Base-by-base conservation (phyloP, 2,329 filamentous ascomycete species). In the Monosporascus sp. region DNA sequence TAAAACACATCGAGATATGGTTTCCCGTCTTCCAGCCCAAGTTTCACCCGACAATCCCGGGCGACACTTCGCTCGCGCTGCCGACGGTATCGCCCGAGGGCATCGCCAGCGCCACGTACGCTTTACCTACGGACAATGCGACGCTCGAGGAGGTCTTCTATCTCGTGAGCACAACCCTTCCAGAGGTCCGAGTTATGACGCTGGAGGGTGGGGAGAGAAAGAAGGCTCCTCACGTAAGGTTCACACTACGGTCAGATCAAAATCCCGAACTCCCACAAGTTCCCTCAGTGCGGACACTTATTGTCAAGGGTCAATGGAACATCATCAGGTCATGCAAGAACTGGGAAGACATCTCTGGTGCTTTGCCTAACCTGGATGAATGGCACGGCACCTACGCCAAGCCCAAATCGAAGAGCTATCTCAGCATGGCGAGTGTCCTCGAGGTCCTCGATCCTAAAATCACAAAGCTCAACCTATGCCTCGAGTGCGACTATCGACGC, bases 231-330 rank as follows among this genome's bases (percentile, higher is more conserved):
- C 83, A 84, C 68, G 84, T 90, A 46, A 78, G 84, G 55, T 85
- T 84, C 63, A 62, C 59, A 37, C 52, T 64, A 54, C 58, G 5
- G 59, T 58, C 22, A 27, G 55, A 44, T 58, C 55, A 46, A 49
- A 51, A 17, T 46, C 64, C 22, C 64, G 70, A 58, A 61, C 66
- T 83, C 7, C 74, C 78, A 8, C 60, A 68, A 20, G 72, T 88
- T 3, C 67, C 73, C 3, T 79, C 80, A 3, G 78, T 90, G 35
- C 78, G 79, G 50, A 89, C 85, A 1, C 75, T 90, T 20, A 81
- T 90, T 44, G 86, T 87, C 68, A 84, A 87, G 61, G 87, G 87
- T 6, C 85, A 89, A 59, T 91, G 87, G 87, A 90, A 90, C 63
- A 75, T 90, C 27, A 86, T 89, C 67, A 77, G 87, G 47, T 74